phyloP scores from a whole-genome alignment of 306 rosid species.

The Astragalus membranaceus region DNA sequence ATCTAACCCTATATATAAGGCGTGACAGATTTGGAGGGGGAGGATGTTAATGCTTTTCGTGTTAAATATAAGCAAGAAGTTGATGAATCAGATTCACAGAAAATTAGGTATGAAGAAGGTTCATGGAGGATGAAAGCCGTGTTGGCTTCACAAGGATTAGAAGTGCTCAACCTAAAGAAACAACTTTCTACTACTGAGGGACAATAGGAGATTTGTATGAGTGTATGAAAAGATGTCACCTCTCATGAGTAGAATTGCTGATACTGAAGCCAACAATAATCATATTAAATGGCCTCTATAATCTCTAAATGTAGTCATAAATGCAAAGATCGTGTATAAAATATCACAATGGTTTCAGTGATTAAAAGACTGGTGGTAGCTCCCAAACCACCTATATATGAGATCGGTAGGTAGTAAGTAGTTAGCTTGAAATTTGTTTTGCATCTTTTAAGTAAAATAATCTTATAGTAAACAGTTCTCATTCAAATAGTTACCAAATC shows the following conservation, averaged over 20 bases:
- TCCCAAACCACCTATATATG: background rate
- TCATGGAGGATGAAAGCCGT: constrained; percentile 46
- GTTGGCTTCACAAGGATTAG: constrained; percentile 49
- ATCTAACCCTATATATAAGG: too few relatives aligned
- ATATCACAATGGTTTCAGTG: background rate
- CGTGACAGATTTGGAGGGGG: too few relatives aligned
- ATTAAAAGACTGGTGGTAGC: background rate
- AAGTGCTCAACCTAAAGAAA: constrained; percentile 64
- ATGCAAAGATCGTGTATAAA: background rate
- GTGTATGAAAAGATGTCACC: too few relatives aligned
- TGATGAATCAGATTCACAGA: constrained; percentile 40
- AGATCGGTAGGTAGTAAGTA: background rate
- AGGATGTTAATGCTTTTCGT: constrained; percentile 52
- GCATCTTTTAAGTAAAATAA: background rate
- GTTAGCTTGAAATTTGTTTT: background rate
- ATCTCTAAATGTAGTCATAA: background rate
- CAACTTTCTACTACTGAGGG: constrained; percentile 30
- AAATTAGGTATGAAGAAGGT: constrained; percentile 50
- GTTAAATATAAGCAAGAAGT: constrained; percentile 41
- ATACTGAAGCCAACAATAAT: background rate
- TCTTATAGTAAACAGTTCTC: background rate
- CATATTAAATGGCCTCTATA: background rate
- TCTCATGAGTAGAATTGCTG: background rate
- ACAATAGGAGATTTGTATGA: constrained; percentile 17
- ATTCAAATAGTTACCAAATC: background rate